Conservation (phyloP, 257 asterid species). For the Solanum pennellii region DNA sequence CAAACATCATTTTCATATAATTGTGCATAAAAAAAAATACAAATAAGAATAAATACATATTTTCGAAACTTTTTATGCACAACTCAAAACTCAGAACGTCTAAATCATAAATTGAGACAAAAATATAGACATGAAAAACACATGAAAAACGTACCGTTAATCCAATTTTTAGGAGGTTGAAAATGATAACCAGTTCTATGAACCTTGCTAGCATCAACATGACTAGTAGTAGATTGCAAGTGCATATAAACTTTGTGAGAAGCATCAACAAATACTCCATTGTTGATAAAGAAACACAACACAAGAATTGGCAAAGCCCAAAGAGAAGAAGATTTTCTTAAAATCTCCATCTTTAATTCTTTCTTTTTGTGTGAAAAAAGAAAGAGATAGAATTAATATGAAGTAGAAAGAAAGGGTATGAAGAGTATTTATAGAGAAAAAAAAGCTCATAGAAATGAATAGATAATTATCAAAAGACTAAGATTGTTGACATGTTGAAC, state of each 20-base stretch:
- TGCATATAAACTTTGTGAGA: conserved; percentile 9
- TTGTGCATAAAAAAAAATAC: neutral
- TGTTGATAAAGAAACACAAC: neutral
- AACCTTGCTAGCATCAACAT: neutral
- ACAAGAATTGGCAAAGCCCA: neutral
- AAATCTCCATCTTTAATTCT: neutral
- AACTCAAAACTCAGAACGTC: neutral
- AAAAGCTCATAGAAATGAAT: neutral
- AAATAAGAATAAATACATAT: neutral
- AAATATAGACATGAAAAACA: neutral
- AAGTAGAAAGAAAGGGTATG: neutral
- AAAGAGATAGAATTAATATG: neutral
- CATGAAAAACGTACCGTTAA: conserved; percentile 22
- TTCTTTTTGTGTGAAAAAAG: neutral
- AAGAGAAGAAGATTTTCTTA: neutral
- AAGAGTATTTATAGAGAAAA: neutral
- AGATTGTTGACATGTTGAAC: neutral
- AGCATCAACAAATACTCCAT: conserved; percentile 4
- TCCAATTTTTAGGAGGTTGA: conserved; percentile 52
- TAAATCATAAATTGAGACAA: neutral
- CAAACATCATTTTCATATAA: neutral
- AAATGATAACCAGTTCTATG: conserved; percentile 53
- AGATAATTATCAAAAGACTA: neutral
- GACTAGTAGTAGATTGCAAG: conserved; percentile 1
- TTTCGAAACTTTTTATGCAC: neutral